Evolutionary conservation across 495 filamentous ascomycete species (phyloP).

Genomic region (Hypoxylon cercidicola): DNA sequence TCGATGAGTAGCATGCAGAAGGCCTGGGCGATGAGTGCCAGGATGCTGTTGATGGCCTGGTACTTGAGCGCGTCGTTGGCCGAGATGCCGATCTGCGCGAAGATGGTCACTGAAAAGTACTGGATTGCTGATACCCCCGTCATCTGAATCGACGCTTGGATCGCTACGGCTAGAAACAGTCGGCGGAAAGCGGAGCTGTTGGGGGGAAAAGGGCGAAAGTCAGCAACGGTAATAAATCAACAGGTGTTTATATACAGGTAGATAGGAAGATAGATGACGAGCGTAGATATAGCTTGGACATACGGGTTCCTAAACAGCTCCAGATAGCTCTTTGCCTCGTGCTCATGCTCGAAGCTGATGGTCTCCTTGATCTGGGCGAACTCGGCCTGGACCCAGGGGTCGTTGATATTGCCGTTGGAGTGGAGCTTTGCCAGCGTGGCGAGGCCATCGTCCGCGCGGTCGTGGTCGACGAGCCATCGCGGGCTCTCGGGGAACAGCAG

Average conservation of each 20-base stretch:
- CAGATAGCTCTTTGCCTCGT: conserved; percentile 74
- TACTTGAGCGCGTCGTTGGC: conserved; percentile 73
- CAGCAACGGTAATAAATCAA: neutral
- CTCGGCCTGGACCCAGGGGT: conserved; percentile 72
- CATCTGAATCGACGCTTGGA: conserved; percentile 78
- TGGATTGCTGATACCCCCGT: conserved; percentile 79
- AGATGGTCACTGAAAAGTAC: conserved; percentile 76
- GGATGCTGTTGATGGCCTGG: conserved; percentile 75
- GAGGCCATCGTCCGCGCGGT: conserved; percentile 62
- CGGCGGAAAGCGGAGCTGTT: conserved; percentile 71
- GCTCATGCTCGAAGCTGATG: conserved; percentile 65
- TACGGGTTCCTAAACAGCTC: conserved; percentile 69
- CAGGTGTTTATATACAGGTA: no score
- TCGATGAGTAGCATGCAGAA: conserved; percentile 76
- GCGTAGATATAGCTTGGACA: conserved; percentile 5
- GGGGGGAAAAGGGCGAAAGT: neutral
- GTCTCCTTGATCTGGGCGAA: conserved; percentile 73
- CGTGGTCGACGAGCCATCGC: conserved; percentile 70
- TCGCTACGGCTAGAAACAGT: conserved; percentile 71
- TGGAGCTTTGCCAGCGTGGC: conserved; percentile 68
- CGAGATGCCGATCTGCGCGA: conserved; percentile 72
- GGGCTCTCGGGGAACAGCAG: conserved; percentile 68
- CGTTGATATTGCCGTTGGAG: conserved; percentile 64
- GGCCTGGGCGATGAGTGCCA: conserved; percentile 72
- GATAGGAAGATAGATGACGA: no score